Conservation (phyloP, 495 filamentous ascomycete genomes). For the Penicillium taxi region DNA sequence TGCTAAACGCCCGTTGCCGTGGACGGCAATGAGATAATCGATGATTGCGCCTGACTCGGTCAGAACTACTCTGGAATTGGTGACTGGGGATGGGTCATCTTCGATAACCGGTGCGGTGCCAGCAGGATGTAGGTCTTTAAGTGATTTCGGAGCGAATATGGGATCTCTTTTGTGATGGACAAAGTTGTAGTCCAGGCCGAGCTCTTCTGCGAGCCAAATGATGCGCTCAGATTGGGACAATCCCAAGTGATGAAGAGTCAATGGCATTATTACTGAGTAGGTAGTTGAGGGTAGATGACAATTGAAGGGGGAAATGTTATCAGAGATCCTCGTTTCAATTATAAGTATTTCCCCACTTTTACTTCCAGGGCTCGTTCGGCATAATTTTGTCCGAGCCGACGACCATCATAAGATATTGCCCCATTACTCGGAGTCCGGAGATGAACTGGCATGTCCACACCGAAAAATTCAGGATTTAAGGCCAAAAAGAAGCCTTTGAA, state of each 20-base stretch:
- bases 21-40: conserved; percentile 49
- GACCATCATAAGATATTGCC: too few relatives aligned
- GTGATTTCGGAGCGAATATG: conserved; percentile 44
- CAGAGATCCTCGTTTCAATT: background rate
- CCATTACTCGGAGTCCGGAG: too few relatives aligned
- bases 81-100: conserved; percentile 36
- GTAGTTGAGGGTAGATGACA: background rate
- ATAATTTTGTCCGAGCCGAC: too few relatives aligned
- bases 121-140: conserved; percentile 43
- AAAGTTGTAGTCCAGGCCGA: conserved; percentile 44
- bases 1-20: conserved; percentile 40
- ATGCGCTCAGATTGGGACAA: conserved; percentile 53
- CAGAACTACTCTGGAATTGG: conserved; percentile 22
- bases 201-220: conserved; percentile 57
- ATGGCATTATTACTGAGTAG: conserved; percentile 18
- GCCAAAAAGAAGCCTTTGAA: too few relatives aligned
- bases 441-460: too few relatives aligned
- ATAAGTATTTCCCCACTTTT: too few relatives aligned
- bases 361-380: too few relatives aligned
- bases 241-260: conserved; percentile 52
- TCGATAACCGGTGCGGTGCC: conserved; percentile 50
- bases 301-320: background rate
- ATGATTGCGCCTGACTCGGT: conserved; percentile 48
- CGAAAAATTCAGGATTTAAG: too few relatives aligned
- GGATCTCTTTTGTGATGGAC: conserved; percentile 44